These are phyloP conservation scores for Yamadazyma songkhlaensis DNA, from an alignment of 1,139 yeast genomes.

Conservation along the genomic window DNA sequence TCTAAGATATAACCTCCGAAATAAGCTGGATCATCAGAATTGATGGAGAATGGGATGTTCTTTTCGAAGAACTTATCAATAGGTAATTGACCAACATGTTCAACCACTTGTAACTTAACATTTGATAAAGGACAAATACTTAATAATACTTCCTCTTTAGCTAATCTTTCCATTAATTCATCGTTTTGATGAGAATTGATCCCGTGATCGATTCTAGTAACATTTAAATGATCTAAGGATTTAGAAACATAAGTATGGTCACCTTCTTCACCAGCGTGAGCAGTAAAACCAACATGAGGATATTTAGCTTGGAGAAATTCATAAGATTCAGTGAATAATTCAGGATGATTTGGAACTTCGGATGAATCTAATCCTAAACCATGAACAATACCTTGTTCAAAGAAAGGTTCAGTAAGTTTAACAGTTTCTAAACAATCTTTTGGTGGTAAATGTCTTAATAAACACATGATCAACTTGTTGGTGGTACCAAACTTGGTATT, in stretches of 20 bases:
- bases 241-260: constrained; percentile 59
- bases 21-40: constrained; percentile 85
- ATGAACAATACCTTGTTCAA: constrained; percentile 54
- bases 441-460: constrained; percentile 69
- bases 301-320: constrained; percentile 39
- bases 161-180: constrained; percentile 52
- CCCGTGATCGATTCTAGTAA: constrained; percentile 77
- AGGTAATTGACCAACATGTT: constrained; percentile 64
- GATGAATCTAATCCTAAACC: constrained; percentile 79
- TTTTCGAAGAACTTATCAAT: constrained; percentile 54
- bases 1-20: constrained; percentile 81
- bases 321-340: constrained; percentile 62
- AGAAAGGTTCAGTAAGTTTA: constrained; percentile 47
- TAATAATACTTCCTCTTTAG: constrained; percentile 51
- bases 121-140: constrained; percentile 78
- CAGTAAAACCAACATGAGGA: constrained; percentile 61
- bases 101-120: constrained; percentile 70
- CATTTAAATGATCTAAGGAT: constrained; percentile 57
- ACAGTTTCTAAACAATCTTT: constrained; percentile 56
- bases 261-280: constrained; percentile 90
- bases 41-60: constrained; percentile 69
- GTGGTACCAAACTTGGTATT: constrained; percentile 55
- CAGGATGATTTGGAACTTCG: constrained; percentile 74
- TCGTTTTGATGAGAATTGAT: constrained; percentile 57
- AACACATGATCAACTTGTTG: constrained; percentile 73